phyloP scores from a whole-genome alignment of 2,329 filamentous ascomycete genomes.

The Alternaria burnsii region DNA sequence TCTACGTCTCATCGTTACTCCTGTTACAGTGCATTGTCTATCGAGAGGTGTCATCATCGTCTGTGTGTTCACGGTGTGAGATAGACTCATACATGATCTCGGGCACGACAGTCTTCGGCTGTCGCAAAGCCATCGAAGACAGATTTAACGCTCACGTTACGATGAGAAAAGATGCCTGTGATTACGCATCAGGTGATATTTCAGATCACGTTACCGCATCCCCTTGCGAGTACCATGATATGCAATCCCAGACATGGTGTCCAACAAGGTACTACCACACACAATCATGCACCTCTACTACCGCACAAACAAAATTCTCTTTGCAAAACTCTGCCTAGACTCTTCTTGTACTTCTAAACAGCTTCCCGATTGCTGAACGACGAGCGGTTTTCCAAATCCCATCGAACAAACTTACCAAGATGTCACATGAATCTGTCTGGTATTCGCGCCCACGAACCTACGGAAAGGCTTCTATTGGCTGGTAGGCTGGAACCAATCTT shows the following conservation, averaged over 20 bases:
- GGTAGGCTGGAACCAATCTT: constrained; percentile 63
- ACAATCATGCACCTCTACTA: not conserved
- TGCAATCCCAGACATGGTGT: not conserved
- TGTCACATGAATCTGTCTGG: constrained; percentile 70
- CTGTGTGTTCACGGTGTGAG: not conserved
- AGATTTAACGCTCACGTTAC: not conserved
- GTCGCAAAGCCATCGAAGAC: too few species aligned
- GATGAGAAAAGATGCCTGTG: too few species aligned
- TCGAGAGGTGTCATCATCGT: not conserved
- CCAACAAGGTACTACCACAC: constrained; percentile 22
- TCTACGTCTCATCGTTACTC: not conserved
- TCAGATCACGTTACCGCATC: not conserved
- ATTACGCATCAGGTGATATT: not conserved
- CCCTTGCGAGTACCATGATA: not conserved
- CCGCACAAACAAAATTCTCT: not conserved
- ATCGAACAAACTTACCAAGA: constrained; percentile 10
- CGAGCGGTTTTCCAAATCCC: not conserved
- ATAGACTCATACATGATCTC: not conserved
- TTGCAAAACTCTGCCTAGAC: not conserved
- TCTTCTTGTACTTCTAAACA: not conserved
- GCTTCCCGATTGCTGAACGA: not conserved
- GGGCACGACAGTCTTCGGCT: not conserved
- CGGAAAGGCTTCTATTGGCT: constrained; percentile 91
- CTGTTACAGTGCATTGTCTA: not conserved
- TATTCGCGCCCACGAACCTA: constrained; percentile 95